A percentile compares a stretch with the other conserved stretches of the same genome.
These are phyloP conservation scores for Salix arbutifolia DNA, from an alignment of 345 rosid species.

Conservation along the genomic window DNA sequence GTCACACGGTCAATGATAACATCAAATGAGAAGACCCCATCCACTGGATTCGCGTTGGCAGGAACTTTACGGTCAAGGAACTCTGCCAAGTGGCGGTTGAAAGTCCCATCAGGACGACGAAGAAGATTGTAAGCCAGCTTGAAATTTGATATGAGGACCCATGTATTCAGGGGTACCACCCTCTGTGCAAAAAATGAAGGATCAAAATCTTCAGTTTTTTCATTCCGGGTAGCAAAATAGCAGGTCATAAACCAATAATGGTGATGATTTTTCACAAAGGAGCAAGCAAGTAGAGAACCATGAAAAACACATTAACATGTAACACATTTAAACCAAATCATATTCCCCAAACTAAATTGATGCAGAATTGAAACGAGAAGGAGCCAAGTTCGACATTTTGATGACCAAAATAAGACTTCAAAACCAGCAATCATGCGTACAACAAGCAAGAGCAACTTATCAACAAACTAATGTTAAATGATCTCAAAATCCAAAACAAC, in stretches of 20 bases:
- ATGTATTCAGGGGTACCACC: constrained; percentile 84
- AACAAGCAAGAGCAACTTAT: not conserved
- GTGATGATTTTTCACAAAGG: not conserved
- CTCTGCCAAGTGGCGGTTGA: constrained; percentile 88
- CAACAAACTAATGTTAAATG: not conserved
- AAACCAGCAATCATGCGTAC: not conserved
- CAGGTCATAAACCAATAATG: not conserved
- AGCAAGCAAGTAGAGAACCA: not conserved
- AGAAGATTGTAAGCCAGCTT: constrained; percentile 79
- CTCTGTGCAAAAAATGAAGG: constrained; percentile 39
- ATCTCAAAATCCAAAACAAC: constrained; percentile 13
- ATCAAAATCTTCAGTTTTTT: constrained; percentile 6
- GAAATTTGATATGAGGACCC: constrained; percentile 88
- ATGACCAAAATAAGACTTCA: not conserved
- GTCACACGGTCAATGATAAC: constrained; percentile 54
- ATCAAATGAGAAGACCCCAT: constrained; percentile 81
- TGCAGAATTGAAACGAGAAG: not conserved
- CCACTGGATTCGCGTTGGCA: constrained; percentile 66
- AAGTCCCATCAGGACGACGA: constrained; percentile 87
- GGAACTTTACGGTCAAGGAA: constrained; percentile 80
- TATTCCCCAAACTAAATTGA: constrained; percentile 8
- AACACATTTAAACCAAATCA: constrained; percentile 14
- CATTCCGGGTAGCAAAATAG: not conserved
- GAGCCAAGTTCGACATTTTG: not conserved
- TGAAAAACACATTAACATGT: not conserved